A percentile compares a stretch with the other conserved stretches of the same genome.
Evolutionary conservation across 805 yeast genomes (phyloP).

Genomic region (Candida palmyrensis): DNA sequence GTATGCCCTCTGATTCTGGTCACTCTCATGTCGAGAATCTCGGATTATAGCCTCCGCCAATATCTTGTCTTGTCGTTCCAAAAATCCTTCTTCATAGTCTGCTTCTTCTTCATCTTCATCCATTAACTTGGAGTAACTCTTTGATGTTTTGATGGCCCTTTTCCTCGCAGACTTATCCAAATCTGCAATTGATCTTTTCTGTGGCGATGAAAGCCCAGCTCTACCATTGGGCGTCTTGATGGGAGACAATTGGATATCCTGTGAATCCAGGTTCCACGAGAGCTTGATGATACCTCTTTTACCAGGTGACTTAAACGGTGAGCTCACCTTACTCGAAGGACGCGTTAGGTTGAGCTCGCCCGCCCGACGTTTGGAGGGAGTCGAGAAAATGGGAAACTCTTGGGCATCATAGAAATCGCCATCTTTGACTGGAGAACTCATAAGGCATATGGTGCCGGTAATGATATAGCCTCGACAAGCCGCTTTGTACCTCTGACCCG

Average conservation of each 20-base stretch:
- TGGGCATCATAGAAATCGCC: slow-evolving; percentile 4
- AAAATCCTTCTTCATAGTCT: slow-evolving; percentile 18
- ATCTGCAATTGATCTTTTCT: slow-evolving; percentile 28
- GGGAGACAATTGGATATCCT: slow-evolving; percentile 16
- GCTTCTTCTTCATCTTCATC: slow-evolving; percentile 29
- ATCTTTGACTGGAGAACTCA: slow-evolving; percentile 1
- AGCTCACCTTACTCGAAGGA: slow-evolving; percentile 4
- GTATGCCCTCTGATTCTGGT: slow-evolving; percentile 9
- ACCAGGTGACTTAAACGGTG: slow-evolving; percentile 20
- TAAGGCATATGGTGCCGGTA: too few species aligned
- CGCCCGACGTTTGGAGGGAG: slow-evolving; percentile 19
- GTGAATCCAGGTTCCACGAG: slow-evolving; percentile 2
- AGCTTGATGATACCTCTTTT: slow-evolving; percentile 25
- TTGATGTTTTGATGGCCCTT: slow-evolving; percentile 35
- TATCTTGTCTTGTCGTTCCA: slow-evolving; percentile 34
- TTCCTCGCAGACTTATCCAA: slow-evolving; percentile 46
- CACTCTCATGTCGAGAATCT: slow-evolving; percentile 15
- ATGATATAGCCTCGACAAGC: too few species aligned
- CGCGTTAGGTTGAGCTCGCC: slow-evolving; percentile 15
- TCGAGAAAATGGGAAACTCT: slow-evolving; percentile 13
- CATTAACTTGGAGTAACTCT: slow-evolving; percentile 21
- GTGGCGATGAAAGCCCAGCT: slow-evolving; percentile 44
- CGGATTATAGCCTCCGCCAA: slow-evolving; percentile 40
- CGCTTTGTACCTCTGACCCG: too few species aligned
- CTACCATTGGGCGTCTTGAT: slow-evolving; percentile 37